These are phyloP conservation scores for Ophiostoma australiae DNA, from an alignment of 2,329 filamentous ascomycete genomes.

Conservation along the genomic window DNA sequence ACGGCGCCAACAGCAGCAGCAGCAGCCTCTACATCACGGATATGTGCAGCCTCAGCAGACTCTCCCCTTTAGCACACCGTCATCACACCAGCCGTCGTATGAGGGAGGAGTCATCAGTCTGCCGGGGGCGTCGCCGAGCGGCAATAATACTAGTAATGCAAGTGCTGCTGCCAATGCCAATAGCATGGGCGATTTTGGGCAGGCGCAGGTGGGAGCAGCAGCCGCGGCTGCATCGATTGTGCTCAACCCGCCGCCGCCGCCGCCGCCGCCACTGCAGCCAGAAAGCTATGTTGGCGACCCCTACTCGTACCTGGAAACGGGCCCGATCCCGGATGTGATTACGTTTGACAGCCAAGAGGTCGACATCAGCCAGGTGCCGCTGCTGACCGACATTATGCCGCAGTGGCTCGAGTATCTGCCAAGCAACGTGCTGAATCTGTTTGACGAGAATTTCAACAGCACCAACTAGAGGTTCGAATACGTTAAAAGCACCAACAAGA, in stretches of 20 bases:
- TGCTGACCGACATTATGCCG: conserved; percentile 60
- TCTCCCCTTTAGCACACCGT: conserved; percentile 19
- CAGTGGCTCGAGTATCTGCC: conserved; percentile 70
- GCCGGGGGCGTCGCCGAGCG: neutral
- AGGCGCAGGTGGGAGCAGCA: neutral
- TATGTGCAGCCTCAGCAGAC: conserved; percentile 28
- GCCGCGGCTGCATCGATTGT: neutral
- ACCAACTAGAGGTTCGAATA: neutral
- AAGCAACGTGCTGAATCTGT: conserved; percentile 57
- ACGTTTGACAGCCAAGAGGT: conserved; percentile 74
- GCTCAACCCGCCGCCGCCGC: neutral
- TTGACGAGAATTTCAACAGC: conserved; percentile 35
- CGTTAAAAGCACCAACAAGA: neutral
- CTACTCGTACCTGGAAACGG: conserved; percentile 35
- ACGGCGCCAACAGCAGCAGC: conserved; percentile 26
- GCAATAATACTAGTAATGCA: neutral
- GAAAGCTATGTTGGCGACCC: conserved; percentile 26
- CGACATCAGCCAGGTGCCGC: conserved; percentile 62
- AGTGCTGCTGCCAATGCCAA: neutral
- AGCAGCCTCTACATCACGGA: conserved; percentile 23
- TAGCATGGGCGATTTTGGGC: neutral
- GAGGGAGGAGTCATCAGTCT: neutral
- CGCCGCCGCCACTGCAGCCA: conserved; percentile 17
- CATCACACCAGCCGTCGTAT: neutral
- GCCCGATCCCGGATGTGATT: conserved; percentile 46